Conservation (phyloP, 2,329 filamentous ascomycete species). For the Phoma herbarum region DNA sequence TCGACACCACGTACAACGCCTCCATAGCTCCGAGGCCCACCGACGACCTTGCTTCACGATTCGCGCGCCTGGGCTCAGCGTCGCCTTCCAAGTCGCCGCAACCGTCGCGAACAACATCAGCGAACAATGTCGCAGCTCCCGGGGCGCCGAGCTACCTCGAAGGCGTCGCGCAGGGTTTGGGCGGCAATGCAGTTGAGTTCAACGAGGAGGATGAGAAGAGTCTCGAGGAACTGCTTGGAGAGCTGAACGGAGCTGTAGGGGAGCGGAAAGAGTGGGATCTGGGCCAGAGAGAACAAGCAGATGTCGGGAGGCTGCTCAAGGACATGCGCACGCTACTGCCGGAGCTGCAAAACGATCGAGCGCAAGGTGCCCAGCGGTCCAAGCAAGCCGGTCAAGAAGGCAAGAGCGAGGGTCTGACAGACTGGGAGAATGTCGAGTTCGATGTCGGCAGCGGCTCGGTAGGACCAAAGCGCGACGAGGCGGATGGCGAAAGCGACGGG, state of each 20-base stretch:
- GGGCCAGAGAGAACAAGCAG: constrained; percentile 50
- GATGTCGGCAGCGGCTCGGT: constrained; percentile 39
- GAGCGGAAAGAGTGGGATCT: constrained; percentile 53
- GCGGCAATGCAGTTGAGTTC: constrained; percentile 36
- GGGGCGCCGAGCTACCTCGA: constrained; percentile 48
- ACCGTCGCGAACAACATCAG: constrained; percentile 33
- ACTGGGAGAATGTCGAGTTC: constrained; percentile 47
- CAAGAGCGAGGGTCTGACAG: constrained; percentile 31
- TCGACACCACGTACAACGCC: constrained; percentile 37
- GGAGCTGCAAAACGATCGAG: constrained; percentile 34
- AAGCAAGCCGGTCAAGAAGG: constrained; percentile 3
- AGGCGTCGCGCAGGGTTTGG: constrained; percentile 43
- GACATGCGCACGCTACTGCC: constrained; percentile 55
- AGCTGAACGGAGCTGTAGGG: constrained; percentile 46
- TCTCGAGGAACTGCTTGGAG: constrained; percentile 57
- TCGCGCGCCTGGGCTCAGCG: constrained; percentile 46
- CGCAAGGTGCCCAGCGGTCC: constrained; percentile 12
- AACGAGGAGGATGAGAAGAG: constrained; percentile 55
- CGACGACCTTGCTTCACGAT: constrained; percentile 50
- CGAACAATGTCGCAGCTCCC: constrained; percentile 32
- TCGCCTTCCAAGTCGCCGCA: constrained; percentile 42
- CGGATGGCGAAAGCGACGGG: constrained; percentile 30
- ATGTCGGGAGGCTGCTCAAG: constrained; percentile 53
- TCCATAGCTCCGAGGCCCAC: constrained; percentile 34
- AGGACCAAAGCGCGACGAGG: constrained; percentile 27